These are phyloP conservation scores for Arabidopsis lyrata DNA, from an alignment of 441 rosid genomes.

Conservation along the genomic window DNA sequence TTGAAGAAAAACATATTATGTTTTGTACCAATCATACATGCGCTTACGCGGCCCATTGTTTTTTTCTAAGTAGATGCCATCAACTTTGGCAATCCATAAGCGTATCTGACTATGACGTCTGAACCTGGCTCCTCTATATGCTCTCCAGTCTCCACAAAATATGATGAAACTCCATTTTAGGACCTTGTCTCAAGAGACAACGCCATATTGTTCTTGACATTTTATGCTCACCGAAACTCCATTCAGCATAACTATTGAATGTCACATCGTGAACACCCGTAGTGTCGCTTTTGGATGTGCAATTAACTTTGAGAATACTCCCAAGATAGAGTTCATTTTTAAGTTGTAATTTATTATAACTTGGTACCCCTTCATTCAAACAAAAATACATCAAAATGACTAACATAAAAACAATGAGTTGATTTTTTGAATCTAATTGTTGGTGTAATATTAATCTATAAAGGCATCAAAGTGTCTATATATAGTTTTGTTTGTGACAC, in stretches of 20 bases:
- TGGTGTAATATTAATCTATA: neutral
- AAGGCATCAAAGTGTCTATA: neutral
- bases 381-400: neutral
- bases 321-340: neutral
- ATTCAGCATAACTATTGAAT: neutral
- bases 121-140: neutral
- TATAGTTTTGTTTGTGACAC: neutral
- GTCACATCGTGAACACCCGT: neutral
- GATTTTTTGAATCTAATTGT: neutral
- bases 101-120: neutral
- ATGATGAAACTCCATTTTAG: neutral
- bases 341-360: neutral
- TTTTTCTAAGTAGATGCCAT: neutral
- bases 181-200: slow-evolving; percentile 6
- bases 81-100: slow-evolving; percentile 8
- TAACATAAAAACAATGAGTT: neutral
- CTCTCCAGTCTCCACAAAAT: slow-evolving; percentile 12
- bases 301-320: slow-evolving; percentile 4
- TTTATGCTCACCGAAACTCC: neutral
- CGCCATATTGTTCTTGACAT: neutral
- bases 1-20: neutral
- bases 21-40: neutral
- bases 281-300: neutral
- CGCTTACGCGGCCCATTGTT: neutral
- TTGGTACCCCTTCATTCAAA: too few relatives aligned